Evolutionary conservation across 2,329 filamentous ascomycete genomes (phyloP), one percentile per base, ranked within the genome.

Genomic region (Neopestalotiopsis sp.): DNA sequence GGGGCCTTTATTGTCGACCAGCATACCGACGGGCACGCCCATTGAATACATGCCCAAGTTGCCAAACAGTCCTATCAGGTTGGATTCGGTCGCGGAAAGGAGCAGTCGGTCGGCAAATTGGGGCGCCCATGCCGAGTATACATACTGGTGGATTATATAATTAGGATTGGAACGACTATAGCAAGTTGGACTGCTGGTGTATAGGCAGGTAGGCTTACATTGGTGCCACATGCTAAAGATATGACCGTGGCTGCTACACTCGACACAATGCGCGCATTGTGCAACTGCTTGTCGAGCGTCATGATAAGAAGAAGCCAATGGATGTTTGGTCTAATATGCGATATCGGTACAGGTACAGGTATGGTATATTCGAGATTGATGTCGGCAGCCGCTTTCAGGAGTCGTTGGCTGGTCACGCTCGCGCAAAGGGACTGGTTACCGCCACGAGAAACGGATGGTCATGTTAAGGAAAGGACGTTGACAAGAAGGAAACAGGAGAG

Each of bases 41-140:
- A 94, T 88, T 7, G 91, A 91, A 81, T 98, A 98, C 94, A 98
- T 97, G 76, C 95, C 95, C 76, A 98, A 82, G 77, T 95, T 95
- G n/a, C 90, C 93, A 61, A 89, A 88, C n/a, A 92, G 86, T 58
- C 93, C 95, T 77, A 99, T 95, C 73, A 98, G 81, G 81, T 99
- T 98, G 81, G 90, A 94, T 80, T 98, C 88, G 2, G 95, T 98
- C n/a, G 96, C 92, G 14, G 94, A 94, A 70, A 98, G 89, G 78
- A 92, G 90, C 75, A 99, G 86, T 74, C 89, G 91, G 76, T 97
- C 91, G 64, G 95, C 94, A 78, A 98, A 98, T 81, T 98, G 95
- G 24, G 96, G 96, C 14, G 94, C 94, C 95, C 96, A 99, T 81
- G 95, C 95, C 67, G 94, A 98, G 82, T 98, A 99, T 78, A 95